Evolutionary conservation across 106 monocot species (phyloP), one percentile per base, ranked within the genome.

Genomic region (Allium fistulosum): DNA sequence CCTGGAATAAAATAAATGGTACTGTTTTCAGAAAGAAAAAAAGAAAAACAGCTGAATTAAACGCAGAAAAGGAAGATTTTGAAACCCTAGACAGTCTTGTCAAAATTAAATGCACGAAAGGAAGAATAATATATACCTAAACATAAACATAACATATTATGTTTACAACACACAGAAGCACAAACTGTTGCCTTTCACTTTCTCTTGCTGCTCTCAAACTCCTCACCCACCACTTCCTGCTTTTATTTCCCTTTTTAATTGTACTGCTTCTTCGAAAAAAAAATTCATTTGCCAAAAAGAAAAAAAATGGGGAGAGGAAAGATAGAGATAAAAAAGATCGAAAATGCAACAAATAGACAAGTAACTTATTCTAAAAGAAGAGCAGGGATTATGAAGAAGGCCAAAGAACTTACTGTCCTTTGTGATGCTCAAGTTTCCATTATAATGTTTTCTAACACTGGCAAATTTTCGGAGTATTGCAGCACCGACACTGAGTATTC

Each of bases 281-380:
- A 11, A 58, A 58, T 16, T 15, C 22, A 14, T 18, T 58, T 18
- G 17, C 15, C 58, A 63, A 51, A 59, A 37, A 70, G 70, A 69
- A 49, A 64, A 17, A 64, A 37, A 46, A 85, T 85, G 88, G 92
- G 85, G 59, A 83, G 94, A 64, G 94, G 90, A 58, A 94, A 85
- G 83, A 90, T 90, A 75, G 87, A 87, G 87, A 94, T 90, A 71
- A 94, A 91, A 77, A 85, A 82, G 87, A 94, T 94, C 53, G 94
- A 94, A 83, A 94, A 94, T 68, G 53, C 85, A 10, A 94, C 90
- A 7, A 94, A 87, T 79, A 76, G 94, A 72, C 94, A 94, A 65
- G 94, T 94, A 58, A 94, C 94, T 8, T 94, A 85, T 73, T 94
- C 94, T 9, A 94, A 94, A 87, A 77, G 94, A 61, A 69, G 90